Percentiles rank a stretch among this genome's conserved stretches.
These are phyloP conservation scores for Ustilago hordei DNA, from an alignment of 1,284 basidiomycete species.

Conservation along the genomic window DNA sequence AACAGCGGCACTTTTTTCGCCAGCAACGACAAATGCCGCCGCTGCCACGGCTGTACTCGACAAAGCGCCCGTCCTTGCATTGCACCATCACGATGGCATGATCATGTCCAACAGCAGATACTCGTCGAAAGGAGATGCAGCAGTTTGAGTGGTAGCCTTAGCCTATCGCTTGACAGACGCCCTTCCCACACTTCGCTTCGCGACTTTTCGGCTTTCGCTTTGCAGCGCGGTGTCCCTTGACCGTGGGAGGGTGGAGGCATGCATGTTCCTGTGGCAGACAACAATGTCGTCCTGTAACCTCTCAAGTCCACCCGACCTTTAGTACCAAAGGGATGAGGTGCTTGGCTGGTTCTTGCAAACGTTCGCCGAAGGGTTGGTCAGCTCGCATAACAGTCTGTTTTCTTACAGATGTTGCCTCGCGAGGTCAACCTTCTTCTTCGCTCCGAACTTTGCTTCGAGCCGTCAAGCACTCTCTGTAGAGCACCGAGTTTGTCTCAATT, in stretches of 20 bases:
- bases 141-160: background rate
- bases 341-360: slow-evolving; percentile 13
- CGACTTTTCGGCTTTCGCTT: slow-evolving; percentile 24
- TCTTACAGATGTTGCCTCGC: background rate
- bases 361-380: slow-evolving; percentile 35
- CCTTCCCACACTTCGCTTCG: slow-evolving; percentile 29
- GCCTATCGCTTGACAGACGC: slow-evolving; percentile 1
- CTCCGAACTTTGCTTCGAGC: slow-evolving; percentile 10
- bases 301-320: slow-evolving; percentile 19
- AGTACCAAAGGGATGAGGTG: slow-evolving; percentile 43
- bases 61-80: slow-evolving; percentile 24
- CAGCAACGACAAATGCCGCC: slow-evolving; percentile 18
- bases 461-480: slow-evolving; percentile 51
- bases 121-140: slow-evolving; percentile 34
- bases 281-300: slow-evolving; percentile 40
- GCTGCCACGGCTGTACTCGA: slow-evolving; percentile 33
- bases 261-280: slow-evolving; percentile 27
- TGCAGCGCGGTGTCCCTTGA: slow-evolving; percentile 38
- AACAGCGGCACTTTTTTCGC: slow-evolving; percentile 22
- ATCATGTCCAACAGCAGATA: slow-evolving; percentile 18
- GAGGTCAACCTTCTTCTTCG: slow-evolving; percentile 42
- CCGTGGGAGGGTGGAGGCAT: slow-evolving; percentile 20
- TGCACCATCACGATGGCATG: slow-evolving; percentile 8
- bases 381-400: slow-evolving; percentile 9
- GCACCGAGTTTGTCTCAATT: slow-evolving; percentile 62